A percentile compares a stretch with the other conserved stretches of the same genome.
Evolutionary conservation across 129 eudicot genomes (phyloP).

Genomic region (Daucus carota): DH1_v3.0 NC_030381.2:39709501-39710000

Average conservation of each 20-base stretch:
- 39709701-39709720: slow-evolving; percentile 34
- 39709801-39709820: background rate
- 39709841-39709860: too few species aligned
- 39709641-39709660: slow-evolving; percentile 36
- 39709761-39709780: background rate
- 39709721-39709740: slow-evolving; percentile 33
- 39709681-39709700: slow-evolving; percentile 21
- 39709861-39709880: too few species aligned
- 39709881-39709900: too few species aligned
- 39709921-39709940: too few species aligned
- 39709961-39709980: too few species aligned
- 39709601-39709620: slow-evolving; percentile 43
- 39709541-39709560: slow-evolving; percentile 18
- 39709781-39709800: background rate
- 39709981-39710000: too few species aligned
- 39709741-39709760: slow-evolving; percentile 38
- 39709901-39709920: too few species aligned
- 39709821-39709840: too few species aligned
- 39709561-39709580: slow-evolving; percentile 42
- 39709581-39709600: slow-evolving; percentile 47
- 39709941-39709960: too few species aligned
- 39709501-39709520: slow-evolving; percentile 26
- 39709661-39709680: slow-evolving; percentile 18
- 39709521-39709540: slow-evolving; percentile 21
- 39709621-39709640: slow-evolving; percentile 39